A percentile compares a stretch with the other conserved stretches of the same genome.
Conservation (phyloP, 129 eudicot genomes). For the Sambucus nigra region DNA sequence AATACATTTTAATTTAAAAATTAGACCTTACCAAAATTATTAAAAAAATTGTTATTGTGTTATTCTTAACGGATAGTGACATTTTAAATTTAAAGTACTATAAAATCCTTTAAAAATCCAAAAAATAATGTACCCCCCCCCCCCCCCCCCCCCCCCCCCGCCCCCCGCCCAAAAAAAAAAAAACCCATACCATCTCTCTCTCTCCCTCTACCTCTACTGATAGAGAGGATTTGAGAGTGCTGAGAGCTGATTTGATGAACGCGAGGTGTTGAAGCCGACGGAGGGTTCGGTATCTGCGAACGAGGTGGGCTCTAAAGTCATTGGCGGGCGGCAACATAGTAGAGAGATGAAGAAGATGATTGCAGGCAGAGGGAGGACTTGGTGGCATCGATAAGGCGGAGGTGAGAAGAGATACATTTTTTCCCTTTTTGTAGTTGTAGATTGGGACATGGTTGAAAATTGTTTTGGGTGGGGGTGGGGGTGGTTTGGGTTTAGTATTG, state of each 20-base stretch:
- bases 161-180: too few species aligned
- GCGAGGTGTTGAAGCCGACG: slow-evolving; percentile 71
- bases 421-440: slow-evolving; percentile 9
- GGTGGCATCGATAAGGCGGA: slow-evolving; percentile 75
- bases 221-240: slow-evolving; percentile 43
- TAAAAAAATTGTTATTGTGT: too few species aligned
- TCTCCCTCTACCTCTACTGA: too few species aligned
- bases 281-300: slow-evolving; percentile 69
- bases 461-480: slow-evolving; percentile 24
- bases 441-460: slow-evolving; percentile 17
- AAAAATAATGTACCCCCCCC: too few species aligned
- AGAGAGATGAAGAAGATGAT: slow-evolving; percentile 36
- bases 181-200: too few species aligned
- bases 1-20: too few species aligned
- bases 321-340: slow-evolving; percentile 80
- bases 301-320: slow-evolving; percentile 70
- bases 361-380: slow-evolving; percentile 60
- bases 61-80: too few species aligned
- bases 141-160: too few species aligned
- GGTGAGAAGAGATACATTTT: slow-evolving; percentile 46
- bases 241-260: slow-evolving; percentile 49
- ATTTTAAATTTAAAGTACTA: too few species aligned
- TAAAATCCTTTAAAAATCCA: too few species aligned
- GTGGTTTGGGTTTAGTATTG: too few species aligned
- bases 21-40: too few species aligned